phyloP scores from a whole-genome alignment of 1,139 yeast genomes.

The Protomyces macrosporus region DNA sequence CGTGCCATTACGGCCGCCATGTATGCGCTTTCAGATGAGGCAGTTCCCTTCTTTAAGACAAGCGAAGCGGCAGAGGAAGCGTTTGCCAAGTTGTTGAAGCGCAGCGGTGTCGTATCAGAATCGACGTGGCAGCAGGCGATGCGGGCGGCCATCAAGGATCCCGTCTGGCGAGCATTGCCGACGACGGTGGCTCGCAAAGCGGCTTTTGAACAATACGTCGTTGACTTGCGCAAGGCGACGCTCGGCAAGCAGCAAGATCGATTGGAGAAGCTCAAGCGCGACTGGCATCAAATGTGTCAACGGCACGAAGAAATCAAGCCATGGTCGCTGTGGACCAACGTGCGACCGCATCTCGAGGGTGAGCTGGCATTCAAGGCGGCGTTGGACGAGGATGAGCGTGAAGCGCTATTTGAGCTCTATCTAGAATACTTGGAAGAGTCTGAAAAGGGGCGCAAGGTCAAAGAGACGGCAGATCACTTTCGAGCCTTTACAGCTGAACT shows the following conservation, averaged over 20 bases:
- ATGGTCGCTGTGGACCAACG: slow-evolving; percentile 58
- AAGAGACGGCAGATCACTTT: slow-evolving; percentile 32
- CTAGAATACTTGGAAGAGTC: slow-evolving; percentile 44
- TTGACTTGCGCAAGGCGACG: slow-evolving; percentile 53
- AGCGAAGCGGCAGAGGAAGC: slow-evolving; percentile 44
- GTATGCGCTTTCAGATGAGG: slow-evolving; percentile 21
- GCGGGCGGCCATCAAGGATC: slow-evolving; percentile 52
- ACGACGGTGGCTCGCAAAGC: slow-evolving; percentile 59
- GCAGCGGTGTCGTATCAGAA: slow-evolving; percentile 57
- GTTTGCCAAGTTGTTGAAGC: slow-evolving; percentile 52
- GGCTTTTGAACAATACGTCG: slow-evolving; percentile 60
- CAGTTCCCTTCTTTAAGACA: slow-evolving; percentile 24
- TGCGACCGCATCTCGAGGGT: slow-evolving; percentile 42
- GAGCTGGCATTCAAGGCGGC: slow-evolving; percentile 61
- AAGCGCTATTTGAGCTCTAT: slow-evolving; percentile 50
- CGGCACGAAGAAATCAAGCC: slow-evolving; percentile 44
- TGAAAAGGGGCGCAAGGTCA: slow-evolving; percentile 32
- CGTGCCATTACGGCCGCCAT: slow-evolving; percentile 21
- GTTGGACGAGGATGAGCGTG: slow-evolving; percentile 50
- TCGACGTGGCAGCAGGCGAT: slow-evolving; percentile 73
- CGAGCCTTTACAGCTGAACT: slow-evolving; percentile 34
- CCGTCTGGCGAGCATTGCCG: slow-evolving; percentile 63
- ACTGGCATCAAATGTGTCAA: slow-evolving; percentile 49
- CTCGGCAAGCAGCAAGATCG: slow-evolving; percentile 50
- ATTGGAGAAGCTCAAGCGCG: slow-evolving; percentile 51